Conservation (phyloP, 2,329 filamentous ascomycete species). For the Colletotrichum sp. region DNA sequence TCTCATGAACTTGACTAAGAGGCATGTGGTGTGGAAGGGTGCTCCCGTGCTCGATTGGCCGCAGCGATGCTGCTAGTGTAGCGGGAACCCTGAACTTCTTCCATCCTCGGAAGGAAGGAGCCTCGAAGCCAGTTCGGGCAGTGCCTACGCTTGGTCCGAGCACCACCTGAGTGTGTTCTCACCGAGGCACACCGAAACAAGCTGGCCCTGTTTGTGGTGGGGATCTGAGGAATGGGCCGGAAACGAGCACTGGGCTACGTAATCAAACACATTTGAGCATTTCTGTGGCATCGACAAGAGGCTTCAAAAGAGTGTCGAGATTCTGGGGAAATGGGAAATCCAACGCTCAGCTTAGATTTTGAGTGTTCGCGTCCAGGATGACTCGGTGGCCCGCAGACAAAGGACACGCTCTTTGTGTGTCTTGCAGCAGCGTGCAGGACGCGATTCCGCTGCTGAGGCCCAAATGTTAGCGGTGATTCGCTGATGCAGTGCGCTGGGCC, state of each 20-base stretch:
- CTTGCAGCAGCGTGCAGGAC: background rate
- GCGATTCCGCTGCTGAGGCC: background rate
- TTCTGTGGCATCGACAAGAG: background rate
- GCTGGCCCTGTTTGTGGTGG: background rate
- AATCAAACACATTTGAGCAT: background rate
- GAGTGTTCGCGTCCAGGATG: background rate
- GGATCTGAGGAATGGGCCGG: background rate
- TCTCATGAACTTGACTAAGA: background rate
- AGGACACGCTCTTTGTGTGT: constrained; percentile 15
- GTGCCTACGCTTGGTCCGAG: background rate
- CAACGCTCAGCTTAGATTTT: background rate
- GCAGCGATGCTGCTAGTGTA: background rate
- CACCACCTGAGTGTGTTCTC: background rate
- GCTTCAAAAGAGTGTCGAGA: background rate
- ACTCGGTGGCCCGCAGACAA: background rate
- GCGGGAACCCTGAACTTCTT: background rate
- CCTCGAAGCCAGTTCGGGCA: background rate
- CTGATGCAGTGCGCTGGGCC: background rate
- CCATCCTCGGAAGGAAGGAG: background rate
- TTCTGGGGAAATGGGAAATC: background rate
- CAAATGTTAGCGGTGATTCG: background rate
- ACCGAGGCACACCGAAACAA: background rate
- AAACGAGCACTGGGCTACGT: background rate
- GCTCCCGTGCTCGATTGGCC: background rate
- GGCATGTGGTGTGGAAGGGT: background rate